Evolutionary conservation across 306 rosid genomes (phyloP).

Genomic region (Gleditsia sinensis): DNA sequence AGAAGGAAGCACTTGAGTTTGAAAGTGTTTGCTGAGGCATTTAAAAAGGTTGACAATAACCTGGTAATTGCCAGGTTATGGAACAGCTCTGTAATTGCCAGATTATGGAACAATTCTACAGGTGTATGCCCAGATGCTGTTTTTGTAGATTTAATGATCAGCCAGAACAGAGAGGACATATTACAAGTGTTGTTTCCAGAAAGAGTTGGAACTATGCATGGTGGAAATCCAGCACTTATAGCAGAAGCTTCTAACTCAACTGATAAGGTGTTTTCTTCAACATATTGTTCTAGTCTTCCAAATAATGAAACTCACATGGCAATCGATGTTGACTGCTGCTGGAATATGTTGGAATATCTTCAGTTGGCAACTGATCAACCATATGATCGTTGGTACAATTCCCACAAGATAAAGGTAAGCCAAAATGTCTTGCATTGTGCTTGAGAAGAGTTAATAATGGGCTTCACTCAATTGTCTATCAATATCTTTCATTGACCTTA

Average conservation of each 20-base stretch:
- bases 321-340: not conserved
- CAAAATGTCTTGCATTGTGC: not conserved
- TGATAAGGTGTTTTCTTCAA: not conserved
- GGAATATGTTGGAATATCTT: not conserved
- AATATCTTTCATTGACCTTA: not conserved
- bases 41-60: slow-evolving; percentile 37
- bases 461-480: not conserved
- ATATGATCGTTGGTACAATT: not conserved
- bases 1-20: not conserved
- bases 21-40: slow-evolving; percentile 38
- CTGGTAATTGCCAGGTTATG: slow-evolving; percentile 39
- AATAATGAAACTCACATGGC: not conserved
- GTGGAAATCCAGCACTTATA: not conserved
- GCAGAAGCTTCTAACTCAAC: not conserved
- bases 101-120: not conserved
- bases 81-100: too few relatives aligned
- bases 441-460: not conserved
- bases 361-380: not conserved
- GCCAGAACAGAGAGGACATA: not conserved
- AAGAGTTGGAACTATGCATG: not conserved
- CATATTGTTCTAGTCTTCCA: not conserved
- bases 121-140: not conserved
- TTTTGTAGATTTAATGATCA: not conserved
- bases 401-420: not conserved
- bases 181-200: not conserved